Evolutionary conservation across 768 basidiomycete genomes (phyloP).

Genomic region (Lepiota brunneoincarnata): DNA sequence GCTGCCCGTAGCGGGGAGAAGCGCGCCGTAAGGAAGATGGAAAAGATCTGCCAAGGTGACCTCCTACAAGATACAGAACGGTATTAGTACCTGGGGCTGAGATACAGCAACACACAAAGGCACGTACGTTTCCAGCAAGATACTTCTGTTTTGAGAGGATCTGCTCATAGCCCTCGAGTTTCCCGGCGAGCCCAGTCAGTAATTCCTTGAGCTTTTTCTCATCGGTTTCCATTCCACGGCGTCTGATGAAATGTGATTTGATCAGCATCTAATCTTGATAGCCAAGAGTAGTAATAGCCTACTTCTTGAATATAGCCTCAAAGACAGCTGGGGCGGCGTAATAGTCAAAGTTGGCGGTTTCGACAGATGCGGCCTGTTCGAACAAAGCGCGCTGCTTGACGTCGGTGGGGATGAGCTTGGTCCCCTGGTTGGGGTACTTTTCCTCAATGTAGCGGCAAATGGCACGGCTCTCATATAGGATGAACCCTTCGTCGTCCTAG

Average conservation of each 20-base stretch:
- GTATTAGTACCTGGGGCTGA: not conserved
- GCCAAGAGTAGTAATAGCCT: not conserved
- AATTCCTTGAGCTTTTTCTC: conserved; percentile 23
- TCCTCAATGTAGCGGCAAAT: conserved; percentile 56
- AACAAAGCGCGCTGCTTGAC: conserved; percentile 39
- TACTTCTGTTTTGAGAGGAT: conserved; percentile 57
- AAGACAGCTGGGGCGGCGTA: conserved; percentile 36
- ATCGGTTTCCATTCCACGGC: conserved; percentile 26
- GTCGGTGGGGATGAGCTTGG: conserved; percentile 45
- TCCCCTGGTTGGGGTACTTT: conserved; percentile 53
- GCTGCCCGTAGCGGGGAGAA: conserved; percentile 20
- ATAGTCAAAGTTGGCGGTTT: conserved; percentile 52
- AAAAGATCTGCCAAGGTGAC: conserved; percentile 58
- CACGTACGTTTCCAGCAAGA: conserved; percentile 49
- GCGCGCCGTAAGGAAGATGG: conserved; percentile 43
- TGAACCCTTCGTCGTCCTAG: conserved; percentile 61
- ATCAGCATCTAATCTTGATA: not conserved
- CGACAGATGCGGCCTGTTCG: conserved; percentile 52
- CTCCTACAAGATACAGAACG: conserved; percentile 14
- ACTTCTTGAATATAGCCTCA: conserved; percentile 26
- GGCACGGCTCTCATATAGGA: conserved; percentile 63
- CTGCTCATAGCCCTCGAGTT: conserved; percentile 52
- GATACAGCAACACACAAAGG: conserved; percentile 3
- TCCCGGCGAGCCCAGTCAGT: conserved; percentile 29
- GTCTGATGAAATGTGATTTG: conserved; percentile 9